A percentile compares a stretch with the other conserved stretches of the same genome.
Evolutionary conservation across 139 green algal genomes (phyloP).

Genomic region (Volvox africanus): DNA sequence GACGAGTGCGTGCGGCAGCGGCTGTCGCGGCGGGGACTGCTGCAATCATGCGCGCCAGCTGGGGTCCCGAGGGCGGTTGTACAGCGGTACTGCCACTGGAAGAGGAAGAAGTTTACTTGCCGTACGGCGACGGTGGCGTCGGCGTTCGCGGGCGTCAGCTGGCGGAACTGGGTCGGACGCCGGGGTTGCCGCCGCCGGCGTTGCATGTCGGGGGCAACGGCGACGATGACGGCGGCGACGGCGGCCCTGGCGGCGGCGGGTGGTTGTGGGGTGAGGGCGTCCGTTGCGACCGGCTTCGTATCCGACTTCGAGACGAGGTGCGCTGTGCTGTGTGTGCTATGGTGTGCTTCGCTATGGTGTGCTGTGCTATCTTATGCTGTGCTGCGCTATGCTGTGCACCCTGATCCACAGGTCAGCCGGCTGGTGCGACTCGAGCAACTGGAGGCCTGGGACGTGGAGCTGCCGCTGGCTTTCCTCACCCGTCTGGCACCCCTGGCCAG

Average conservation of each 20-base stretch:
- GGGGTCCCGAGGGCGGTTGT: background rate
- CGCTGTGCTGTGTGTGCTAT: background rate
- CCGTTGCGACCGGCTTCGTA: background rate
- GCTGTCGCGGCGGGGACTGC: slow-evolving; percentile 14
- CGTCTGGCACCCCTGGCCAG: background rate
- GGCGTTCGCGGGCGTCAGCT: background rate
- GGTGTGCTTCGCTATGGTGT: too few species aligned
- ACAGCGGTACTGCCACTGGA: background rate
- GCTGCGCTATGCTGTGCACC: too few species aligned
- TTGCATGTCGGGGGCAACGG: background rate
- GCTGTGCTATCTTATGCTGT: too few species aligned
- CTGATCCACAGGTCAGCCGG: slow-evolving; percentile 2
- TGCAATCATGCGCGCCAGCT: slow-evolving; percentile 19
- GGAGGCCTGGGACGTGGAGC: slow-evolving; percentile 47
- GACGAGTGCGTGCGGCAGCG: background rate
- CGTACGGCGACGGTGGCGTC: background rate
- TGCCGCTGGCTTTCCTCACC: background rate
- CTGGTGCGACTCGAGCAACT: slow-evolving; percentile 25
- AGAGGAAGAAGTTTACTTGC: background rate
- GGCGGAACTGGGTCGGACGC: background rate
- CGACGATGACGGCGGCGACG: background rate
- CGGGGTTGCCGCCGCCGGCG: slow-evolving; percentile 23
- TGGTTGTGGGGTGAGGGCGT: background rate
- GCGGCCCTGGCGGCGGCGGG: background rate
- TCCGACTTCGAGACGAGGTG: slow-evolving; percentile 24